These are phyloP conservation scores for Ettlia oleoabundans DNA, from an alignment of 139 green algal species.

Conservation along the genomic window DNA sequence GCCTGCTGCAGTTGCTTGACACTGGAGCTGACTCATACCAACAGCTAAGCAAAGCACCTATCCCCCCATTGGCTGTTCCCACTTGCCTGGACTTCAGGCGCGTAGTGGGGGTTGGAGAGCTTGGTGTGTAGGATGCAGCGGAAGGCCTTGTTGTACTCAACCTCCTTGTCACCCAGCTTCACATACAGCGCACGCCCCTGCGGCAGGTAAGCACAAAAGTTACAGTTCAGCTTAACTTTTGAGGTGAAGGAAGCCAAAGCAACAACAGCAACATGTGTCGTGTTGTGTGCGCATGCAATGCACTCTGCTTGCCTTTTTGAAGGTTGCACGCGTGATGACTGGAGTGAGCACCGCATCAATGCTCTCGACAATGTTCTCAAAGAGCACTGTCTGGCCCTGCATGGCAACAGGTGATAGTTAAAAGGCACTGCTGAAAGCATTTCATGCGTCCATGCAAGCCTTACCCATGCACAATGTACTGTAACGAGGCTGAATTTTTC, in stretches of 20 bases:
- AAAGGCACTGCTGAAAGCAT: no score
- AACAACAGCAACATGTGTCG: not conserved
- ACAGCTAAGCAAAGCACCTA: not conserved
- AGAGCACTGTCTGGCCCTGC: slow-evolving; percentile 81
- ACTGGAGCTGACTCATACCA: not conserved
- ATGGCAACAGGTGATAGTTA: slow-evolving; percentile 60
- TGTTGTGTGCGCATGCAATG: not conserved
- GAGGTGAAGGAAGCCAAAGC: not conserved
- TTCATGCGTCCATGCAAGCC: no score
- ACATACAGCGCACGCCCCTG: slow-evolving; percentile 78
- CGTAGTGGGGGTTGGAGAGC: slow-evolving; percentile 90
- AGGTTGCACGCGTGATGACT: slow-evolving; percentile 64
- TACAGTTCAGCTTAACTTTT: not conserved
- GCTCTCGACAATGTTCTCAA: slow-evolving; percentile 84
- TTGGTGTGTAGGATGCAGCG: slow-evolving; percentile 89
- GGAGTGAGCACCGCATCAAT: slow-evolving; percentile 90
- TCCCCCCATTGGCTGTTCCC: no score
- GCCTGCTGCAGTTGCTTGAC: not conserved
- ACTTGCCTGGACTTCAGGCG: slow-evolving; percentile 78
- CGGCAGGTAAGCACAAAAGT: slow-evolving; percentile 52
- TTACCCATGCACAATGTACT: not conserved
- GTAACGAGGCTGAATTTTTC: not conserved
- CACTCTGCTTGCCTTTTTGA: slow-evolving; percentile 47
- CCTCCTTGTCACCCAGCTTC: slow-evolving; percentile 86
- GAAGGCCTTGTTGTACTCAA: slow-evolving; percentile 77